phyloP scores from a whole-genome alignment of 2,329 filamentous ascomycete genomes.

The Dactylella cylindrospora region DNA sequence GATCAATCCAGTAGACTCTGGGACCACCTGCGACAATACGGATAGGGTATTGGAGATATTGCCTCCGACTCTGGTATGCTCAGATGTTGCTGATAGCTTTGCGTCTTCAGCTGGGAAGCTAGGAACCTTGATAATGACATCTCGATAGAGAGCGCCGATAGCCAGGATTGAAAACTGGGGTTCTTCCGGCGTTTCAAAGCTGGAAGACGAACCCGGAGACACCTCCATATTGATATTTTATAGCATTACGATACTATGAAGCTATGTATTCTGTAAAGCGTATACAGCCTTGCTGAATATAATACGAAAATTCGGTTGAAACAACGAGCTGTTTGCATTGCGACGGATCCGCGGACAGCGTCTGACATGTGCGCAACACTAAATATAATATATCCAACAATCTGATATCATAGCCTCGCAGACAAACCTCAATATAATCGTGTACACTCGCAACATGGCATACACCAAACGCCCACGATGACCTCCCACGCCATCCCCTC shows the following conservation, averaged over 20 bases:
- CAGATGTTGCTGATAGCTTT: conserved; percentile 66
- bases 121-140: conserved; percentile 59
- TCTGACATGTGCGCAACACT: too few species aligned
- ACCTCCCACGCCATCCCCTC: conserved; percentile 13
- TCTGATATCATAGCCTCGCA: too few species aligned
- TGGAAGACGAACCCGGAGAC: conserved; percentile 7
- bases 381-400: too few species aligned
- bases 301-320: too few species aligned
- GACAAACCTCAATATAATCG: too few species aligned
- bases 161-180: conserved; percentile 38
- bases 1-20: conserved; percentile 22
- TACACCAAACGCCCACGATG: conserved; percentile 36
- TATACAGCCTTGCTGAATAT: too few species aligned
- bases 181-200: conserved; percentile 9
- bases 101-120: conserved; percentile 70
- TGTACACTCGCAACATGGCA: conserved; percentile 7
- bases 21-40: conserved; percentile 66
- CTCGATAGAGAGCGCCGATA: conserved; percentile 47
- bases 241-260: too few species aligned
- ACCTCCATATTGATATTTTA: too few species aligned
- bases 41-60: conserved; percentile 73
- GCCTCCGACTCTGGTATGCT: conserved; percentile 66
- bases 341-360: too few species aligned
- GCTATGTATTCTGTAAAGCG: too few species aligned
- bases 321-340: too few species aligned